Evolutionary conservation across 2,329 filamentous ascomycete genomes (phyloP), one percentile per base, ranked within the genome.

Genomic region (Lachnellula occidentalis): DNA sequence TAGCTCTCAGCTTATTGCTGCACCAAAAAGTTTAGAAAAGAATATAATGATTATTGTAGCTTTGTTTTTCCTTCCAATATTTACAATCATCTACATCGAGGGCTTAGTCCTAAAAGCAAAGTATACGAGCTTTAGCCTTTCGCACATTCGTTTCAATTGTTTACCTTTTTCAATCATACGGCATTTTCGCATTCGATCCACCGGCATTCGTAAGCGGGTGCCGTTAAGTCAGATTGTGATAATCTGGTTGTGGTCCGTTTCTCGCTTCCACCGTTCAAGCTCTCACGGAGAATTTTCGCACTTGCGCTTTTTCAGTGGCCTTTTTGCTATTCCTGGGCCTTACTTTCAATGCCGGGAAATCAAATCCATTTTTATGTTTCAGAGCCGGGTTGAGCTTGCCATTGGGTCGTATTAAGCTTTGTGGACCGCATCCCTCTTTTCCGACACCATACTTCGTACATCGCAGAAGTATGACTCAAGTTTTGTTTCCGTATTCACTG

Each of bases 11-110:
- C 47, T 14, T 39, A 39, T 14, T 34, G 17, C 15, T 22, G 34
- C 46, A 39, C 41, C 14, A 53, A 50, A 15, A 48, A 31, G 27
- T 12, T 50, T 43, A 58, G 37, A 47, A 42, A 46, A 46, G 48
- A 52, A 46, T 46, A 46, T 19, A 45, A 46, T 22, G 31, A 37
- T 52, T 24, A 37, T 48, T 48, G 31, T 17, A 31, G n/a, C 36
- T 27, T 50, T 9, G 14, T n/a, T 47, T 52, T 46, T 6, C 19
- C 21, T 37, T 31, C 34, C 43, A 41, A 22, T 22, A 19, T 42
- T 46, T 11, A 51, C n/a, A 12, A 19, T 47, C 36, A n/a, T 27
- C 11, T 34, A 24, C 4, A 55, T 15, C 21, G 8, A 24, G 19
- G 19, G 19, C 41, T 12, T 31, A 31, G 43, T 9, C 27, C n/a